A percentile compares a stretch with the other conserved stretches of the same genome.
These are phyloP conservation scores for Yamadazyma membranifaciens DNA, from an alignment of 1,139 yeast genomes.

Conservation along the genomic window DNA sequence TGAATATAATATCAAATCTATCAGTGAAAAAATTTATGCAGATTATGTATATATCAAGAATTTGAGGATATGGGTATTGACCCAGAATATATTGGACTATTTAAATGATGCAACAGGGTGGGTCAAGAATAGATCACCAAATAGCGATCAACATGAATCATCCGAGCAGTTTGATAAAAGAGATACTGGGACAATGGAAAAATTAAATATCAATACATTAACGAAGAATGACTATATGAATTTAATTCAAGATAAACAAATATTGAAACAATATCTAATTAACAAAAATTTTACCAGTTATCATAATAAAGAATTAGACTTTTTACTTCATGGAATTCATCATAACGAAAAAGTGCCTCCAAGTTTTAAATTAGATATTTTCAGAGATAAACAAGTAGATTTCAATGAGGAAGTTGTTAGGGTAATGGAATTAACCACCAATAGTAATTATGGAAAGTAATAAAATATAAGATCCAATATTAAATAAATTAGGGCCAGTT, in stretches of 20 bases:
- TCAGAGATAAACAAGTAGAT: slow-evolving; percentile 21
- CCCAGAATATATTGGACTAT: slow-evolving; percentile 26
- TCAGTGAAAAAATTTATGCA: slow-evolving; percentile 25
- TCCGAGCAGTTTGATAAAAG: slow-evolving; percentile 13
- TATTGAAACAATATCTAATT: slow-evolving; percentile 25
- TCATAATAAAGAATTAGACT: slow-evolving; percentile 18
- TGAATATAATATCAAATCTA: slow-evolving; percentile 28
- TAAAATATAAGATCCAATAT: no score
- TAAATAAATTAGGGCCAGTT: no score
- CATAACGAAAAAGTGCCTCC: slow-evolving; percentile 12
- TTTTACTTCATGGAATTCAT: slow-evolving; percentile 3
- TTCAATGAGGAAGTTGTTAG: slow-evolving; percentile 18
- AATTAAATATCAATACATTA: slow-evolving; percentile 21
- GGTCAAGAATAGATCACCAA: slow-evolving; percentile 14
- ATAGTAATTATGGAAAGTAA: no score
- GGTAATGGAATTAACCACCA: slow-evolving; percentile 2
- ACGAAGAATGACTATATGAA: slow-evolving; percentile 27
- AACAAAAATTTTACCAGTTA: slow-evolving; percentile 25
- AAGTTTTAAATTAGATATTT: slow-evolving; percentile 25
- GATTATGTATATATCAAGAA: slow-evolving; percentile 29
- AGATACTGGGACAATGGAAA: slow-evolving; percentile 21
- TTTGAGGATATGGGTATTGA: slow-evolving; percentile 34
- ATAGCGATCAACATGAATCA: slow-evolving; percentile 1
- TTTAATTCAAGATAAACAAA: slow-evolving; percentile 23
- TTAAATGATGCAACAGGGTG: slow-evolving; percentile 23